Evolutionary conservation across 768 basidiomycete genomes (phyloP).

Genomic region (Paxillus ammoniavirescens): DNA sequence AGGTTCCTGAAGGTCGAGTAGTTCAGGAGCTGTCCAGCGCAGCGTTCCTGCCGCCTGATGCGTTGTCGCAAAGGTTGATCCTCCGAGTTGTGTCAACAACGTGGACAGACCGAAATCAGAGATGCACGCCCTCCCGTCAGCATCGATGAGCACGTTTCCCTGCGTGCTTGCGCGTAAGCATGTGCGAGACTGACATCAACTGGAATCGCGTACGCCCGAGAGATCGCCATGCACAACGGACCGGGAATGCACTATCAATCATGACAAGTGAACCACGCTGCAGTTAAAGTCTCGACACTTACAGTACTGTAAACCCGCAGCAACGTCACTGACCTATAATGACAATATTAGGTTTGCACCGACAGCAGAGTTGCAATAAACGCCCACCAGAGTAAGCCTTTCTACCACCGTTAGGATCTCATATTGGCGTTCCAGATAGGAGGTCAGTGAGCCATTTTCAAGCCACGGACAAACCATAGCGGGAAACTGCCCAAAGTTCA

Average conservation of each 20-base stretch:
- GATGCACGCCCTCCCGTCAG: conserved; percentile 36
- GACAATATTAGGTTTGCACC: too few relatives aligned
- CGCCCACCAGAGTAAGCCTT: not conserved
- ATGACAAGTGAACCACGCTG: not conserved
- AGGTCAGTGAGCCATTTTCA: conserved; percentile 12
- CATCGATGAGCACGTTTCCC: conserved; percentile 44
- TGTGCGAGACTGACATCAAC: too few relatives aligned
- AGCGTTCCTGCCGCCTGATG: conserved; percentile 30
- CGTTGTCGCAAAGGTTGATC: conserved; percentile 31
- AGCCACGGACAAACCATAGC: conserved; percentile 23
- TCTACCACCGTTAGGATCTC: not conserved
- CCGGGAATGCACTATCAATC: not conserved
- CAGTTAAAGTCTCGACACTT: not conserved
- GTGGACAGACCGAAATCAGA: conserved; percentile 45
- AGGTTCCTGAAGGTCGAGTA: conserved; percentile 20
- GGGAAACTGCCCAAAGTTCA: conserved; percentile 16
- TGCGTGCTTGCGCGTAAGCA: not conserved
- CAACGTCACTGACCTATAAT: conserved; percentile 2
- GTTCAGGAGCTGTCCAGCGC: conserved; percentile 41
- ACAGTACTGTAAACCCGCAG: conserved; percentile 7
- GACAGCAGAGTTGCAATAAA: too few relatives aligned
- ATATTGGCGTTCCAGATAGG: conserved; percentile 11
- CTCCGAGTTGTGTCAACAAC: conserved; percentile 34
- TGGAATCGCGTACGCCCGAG: conserved; percentile 9
- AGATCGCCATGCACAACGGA: not conserved